A percentile compares a stretch with the other conserved stretches of the same genome.
These are phyloP conservation scores for Clohesyomyces aquaticus DNA, from an alignment of 495 filamentous ascomycete species.

Conservation along the genomic window DNA sequence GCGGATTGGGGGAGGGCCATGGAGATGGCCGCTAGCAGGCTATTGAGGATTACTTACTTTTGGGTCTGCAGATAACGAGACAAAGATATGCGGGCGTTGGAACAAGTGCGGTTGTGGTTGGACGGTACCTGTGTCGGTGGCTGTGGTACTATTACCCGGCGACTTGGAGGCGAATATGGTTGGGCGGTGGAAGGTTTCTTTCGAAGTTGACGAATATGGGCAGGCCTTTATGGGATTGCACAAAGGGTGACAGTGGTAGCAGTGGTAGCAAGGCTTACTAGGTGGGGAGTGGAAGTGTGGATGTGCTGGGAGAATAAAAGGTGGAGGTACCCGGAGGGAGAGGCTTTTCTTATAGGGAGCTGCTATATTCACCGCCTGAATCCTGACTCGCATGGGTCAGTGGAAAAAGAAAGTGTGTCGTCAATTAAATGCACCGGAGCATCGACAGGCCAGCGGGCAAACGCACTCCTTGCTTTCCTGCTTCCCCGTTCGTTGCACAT, in stretches of 20 bases:
- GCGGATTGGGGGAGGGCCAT: slow-evolving; percentile 15
- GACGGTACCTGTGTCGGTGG: slow-evolving; percentile 23
- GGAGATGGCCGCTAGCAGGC: slow-evolving; percentile 31
- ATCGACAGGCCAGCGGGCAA: slow-evolving; percentile 18
- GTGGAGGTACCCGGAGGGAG: slow-evolving; percentile 9
- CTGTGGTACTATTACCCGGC: slow-evolving; percentile 31
- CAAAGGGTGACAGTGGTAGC: slow-evolving; percentile 1
- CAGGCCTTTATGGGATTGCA: slow-evolving; percentile 5
- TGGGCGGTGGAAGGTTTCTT: slow-evolving; percentile 7
- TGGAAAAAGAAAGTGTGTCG: slow-evolving; percentile 21
- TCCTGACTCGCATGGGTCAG: slow-evolving; percentile 18
- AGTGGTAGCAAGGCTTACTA: not conserved
- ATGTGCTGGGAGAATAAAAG: not conserved
- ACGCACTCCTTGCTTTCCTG: slow-evolving; percentile 26
- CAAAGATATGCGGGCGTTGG: not conserved
- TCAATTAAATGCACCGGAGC: slow-evolving; percentile 7
- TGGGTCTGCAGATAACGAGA: slow-evolving; percentile 13
- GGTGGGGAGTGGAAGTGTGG: not conserved
- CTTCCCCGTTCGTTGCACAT: slow-evolving; percentile 26
- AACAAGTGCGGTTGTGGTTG: slow-evolving; percentile 9
- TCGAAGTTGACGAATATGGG: not conserved
- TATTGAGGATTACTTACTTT: slow-evolving; percentile 30
- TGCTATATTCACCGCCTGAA: slow-evolving; percentile 14
- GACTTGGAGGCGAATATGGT: slow-evolving; percentile 30
- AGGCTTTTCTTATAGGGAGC: slow-evolving; percentile 25